Evolutionary conservation across 225 moss, liverwort and hornwort genomes (phyloP), one percentile per base, ranked within the genome.

Genomic region (Sphagnum contortum): DNA sequence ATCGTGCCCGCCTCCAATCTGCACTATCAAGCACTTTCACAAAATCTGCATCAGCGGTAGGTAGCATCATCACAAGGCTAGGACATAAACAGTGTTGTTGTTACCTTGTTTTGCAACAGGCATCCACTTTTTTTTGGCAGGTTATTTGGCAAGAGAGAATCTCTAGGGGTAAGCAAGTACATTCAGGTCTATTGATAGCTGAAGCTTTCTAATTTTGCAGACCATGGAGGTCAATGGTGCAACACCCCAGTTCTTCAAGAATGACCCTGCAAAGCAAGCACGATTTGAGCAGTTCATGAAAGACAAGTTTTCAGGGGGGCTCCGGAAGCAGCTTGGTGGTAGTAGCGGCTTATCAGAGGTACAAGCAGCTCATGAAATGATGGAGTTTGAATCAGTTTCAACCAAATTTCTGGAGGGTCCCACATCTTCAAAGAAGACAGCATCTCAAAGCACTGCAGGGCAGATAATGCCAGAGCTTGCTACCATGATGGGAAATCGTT

Each of bases 401-500:
- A 80, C 79, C 29, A 54, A 58, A 62, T 79, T 83, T 66, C 70
- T 75, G 71, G 66, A 85, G 73, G 82, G 69, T 68, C 71, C 60
- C 58, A 63, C 74, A 60, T 48, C 70, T 6, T 44, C 62, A 60
- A 80, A 78, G 54, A 73, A 73, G 68, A 55, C 75, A 47, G 12
- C 62, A 52, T 57, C 71, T 14, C 29, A 65, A 47, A 61, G 68
- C 12, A 62, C 67, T 55, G 68, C 83, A 56, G 70, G 72, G 62
- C 76, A 89, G 54, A 71, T 68, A 13, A 66, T 86, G 12, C 80
- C 82, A 60, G 91, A 94, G 67, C 66, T 94, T 55, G 82, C 74
- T 44, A 81, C 82, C 51, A 82, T 91, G 64, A 90, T 93, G 89
- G 83, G 71, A 64, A 82, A 76, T 76, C 85, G 87, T 10, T 98